These are phyloP conservation scores for Pyrus hybrid DNA, from an alignment of 331 rosid genomes.

Conservation along the genomic window DNA sequence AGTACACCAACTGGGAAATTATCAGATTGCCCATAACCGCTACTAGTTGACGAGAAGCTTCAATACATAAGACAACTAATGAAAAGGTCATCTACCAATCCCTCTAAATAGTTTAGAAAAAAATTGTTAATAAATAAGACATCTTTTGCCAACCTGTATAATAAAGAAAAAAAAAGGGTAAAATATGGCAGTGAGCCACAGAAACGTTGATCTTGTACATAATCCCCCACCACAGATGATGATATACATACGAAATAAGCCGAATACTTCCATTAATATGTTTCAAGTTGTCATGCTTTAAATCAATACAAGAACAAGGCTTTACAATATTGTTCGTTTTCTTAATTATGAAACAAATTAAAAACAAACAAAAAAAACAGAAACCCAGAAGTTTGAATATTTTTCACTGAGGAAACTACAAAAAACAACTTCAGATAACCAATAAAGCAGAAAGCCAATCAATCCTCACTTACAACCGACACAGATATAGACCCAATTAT, in stretches of 20 bases:
- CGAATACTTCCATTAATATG: neutral
- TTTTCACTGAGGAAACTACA: neutral
- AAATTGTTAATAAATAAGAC: neutral
- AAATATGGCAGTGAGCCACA: neutral
- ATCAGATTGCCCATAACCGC: neutral
- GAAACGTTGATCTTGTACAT: neutral
- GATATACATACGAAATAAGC: neutral
- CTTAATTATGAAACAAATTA: neutral
- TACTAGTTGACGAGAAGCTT: neutral
- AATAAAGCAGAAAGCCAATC: neutral
- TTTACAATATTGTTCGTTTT: no score
- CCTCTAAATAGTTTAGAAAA: neutral
- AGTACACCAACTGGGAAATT: neutral
- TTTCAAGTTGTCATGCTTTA: slow-evolving; percentile 16
- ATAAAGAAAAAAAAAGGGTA: neutral
- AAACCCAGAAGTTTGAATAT: slow-evolving; percentile 2
- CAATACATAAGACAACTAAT: neutral
- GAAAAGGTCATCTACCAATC: neutral
- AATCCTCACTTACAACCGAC: slow-evolving; percentile 6
- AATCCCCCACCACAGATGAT: neutral
- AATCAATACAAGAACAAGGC: slow-evolving; percentile 5
- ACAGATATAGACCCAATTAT: neutral
- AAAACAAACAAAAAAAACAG: neutral
- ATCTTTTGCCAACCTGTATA: neutral
- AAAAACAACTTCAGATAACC: neutral